Percentiles rank a stretch among this genome's conserved stretches.
phyloP scores from a whole-genome alignment of 2,329 filamentous ascomycete genomes.

The Fusarium sambucinum region DNA sequence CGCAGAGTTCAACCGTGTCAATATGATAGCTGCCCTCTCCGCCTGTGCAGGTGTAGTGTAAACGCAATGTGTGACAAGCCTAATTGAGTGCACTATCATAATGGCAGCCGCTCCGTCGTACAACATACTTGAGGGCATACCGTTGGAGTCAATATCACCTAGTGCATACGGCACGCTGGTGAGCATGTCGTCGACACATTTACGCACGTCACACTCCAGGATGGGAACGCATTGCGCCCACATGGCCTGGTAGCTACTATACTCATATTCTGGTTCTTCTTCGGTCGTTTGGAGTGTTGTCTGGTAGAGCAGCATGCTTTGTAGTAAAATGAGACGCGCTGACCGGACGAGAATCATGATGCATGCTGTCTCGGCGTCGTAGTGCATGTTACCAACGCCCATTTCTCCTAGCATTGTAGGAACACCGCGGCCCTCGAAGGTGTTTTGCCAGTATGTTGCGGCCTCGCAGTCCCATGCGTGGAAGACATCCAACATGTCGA shows the following conservation, averaged over 20 bases:
- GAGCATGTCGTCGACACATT: constrained; percentile 51
- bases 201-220: constrained; percentile 43
- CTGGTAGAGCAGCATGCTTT: constrained; percentile 48
- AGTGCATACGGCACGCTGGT: constrained; percentile 50
- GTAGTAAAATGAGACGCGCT: constrained; percentile 48
- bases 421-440: constrained; percentile 46
- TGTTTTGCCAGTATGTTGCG: constrained; percentile 49
- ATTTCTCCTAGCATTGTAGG: constrained; percentile 49
- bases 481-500: constrained; percentile 50
- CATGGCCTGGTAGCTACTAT: constrained; percentile 15
- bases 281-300: constrained; percentile 18
- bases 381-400: constrained; percentile 34
- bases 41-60: constrained; percentile 46
- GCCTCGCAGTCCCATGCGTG: constrained; percentile 50
- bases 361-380: constrained; percentile 51
- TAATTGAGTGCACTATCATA: constrained; percentile 50
- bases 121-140: constrained; percentile 38
- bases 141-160: constrained; percentile 46
- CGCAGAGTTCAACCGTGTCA: constrained; percentile 46
- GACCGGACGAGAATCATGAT: constrained; percentile 51
- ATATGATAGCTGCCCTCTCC: constrained; percentile 37
- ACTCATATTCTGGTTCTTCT: constrained; percentile 1
- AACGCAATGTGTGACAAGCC: constrained; percentile 49
- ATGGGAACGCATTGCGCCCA: constrained; percentile 37
- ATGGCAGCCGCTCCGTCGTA: constrained; percentile 52